phyloP scores from a whole-genome alignment of 371 early-diverging fungal species.

The Rhizopus arrhizus region DNA sequence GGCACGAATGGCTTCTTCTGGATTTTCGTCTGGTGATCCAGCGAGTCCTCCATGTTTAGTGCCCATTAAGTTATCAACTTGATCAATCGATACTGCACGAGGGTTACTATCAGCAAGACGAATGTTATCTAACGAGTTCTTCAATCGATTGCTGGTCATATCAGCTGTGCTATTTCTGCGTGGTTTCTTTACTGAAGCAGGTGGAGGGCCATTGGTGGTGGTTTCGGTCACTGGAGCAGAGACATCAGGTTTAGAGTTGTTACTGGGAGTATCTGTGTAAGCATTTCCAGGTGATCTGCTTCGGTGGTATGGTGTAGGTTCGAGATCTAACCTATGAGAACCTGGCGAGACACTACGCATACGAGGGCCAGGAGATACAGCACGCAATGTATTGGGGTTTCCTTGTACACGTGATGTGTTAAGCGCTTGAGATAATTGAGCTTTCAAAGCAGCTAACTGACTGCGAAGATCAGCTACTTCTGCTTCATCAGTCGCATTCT shows the following conservation, averaged over 20 bases:
- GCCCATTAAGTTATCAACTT: slow-evolving; percentile 28
- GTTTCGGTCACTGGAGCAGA: not conserved
- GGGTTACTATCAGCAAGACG: slow-evolving; percentile 44
- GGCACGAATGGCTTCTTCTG: slow-evolving; percentile 55
- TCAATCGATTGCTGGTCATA: slow-evolving; percentile 34
- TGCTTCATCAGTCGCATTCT: slow-evolving; percentile 40
- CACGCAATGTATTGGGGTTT: slow-evolving; percentile 24
- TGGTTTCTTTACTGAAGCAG: slow-evolving; percentile 14
- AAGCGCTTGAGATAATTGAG: slow-evolving; percentile 49
- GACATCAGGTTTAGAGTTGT: not conserved
- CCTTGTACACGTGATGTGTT: slow-evolving; percentile 44
- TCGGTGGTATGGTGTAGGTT: slow-evolving; percentile 20
- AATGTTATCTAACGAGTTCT: slow-evolving; percentile 42
- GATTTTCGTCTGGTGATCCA: slow-evolving; percentile 40
- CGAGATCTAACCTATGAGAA: slow-evolving; percentile 22
- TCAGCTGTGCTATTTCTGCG: slow-evolving; percentile 55
- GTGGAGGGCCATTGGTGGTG: not conserved
- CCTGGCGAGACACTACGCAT: slow-evolving; percentile 43
- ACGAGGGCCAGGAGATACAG: slow-evolving; percentile 37
- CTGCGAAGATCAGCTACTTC: slow-evolving; percentile 51
- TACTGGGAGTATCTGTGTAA: too few relatives aligned
- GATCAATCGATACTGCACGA: slow-evolving; percentile 50
- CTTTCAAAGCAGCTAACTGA: slow-evolving; percentile 52
- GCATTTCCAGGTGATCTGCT: slow-evolving; percentile 17
- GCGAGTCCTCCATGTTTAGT: slow-evolving; percentile 26